These are phyloP conservation scores for Tylopilus sp. DNA, from an alignment of 1,284 basidiomycete genomes.

Conservation along the genomic window DNA sequence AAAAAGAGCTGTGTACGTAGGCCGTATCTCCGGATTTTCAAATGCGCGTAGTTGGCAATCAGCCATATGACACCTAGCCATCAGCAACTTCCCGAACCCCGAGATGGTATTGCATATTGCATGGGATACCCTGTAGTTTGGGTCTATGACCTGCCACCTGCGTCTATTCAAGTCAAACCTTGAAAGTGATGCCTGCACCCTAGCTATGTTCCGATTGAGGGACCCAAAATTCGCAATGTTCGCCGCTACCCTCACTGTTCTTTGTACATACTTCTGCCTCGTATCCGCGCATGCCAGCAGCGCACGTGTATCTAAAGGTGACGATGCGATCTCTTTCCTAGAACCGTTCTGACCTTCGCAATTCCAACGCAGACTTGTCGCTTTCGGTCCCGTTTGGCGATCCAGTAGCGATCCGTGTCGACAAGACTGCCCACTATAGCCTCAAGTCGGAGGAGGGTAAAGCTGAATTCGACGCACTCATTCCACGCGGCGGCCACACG, in stretches of 20 bases:
- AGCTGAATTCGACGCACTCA: slow-evolving; percentile 17
- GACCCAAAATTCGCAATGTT: not conserved
- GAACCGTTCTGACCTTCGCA: not conserved
- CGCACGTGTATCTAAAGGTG: slow-evolving; percentile 3
- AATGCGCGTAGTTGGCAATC: no score
- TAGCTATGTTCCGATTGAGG: no score
- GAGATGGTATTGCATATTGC: no score
- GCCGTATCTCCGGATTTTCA: no score
- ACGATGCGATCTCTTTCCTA: not conserved
- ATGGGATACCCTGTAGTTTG: no score
- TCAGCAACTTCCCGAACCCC: no score
- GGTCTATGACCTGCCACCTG: no score
- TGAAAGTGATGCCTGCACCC: no score
- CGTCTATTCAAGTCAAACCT: no score
- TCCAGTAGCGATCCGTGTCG: slow-evolving; percentile 16
- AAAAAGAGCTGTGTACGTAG: no score
- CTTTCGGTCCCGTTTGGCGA: slow-evolving; percentile 12
- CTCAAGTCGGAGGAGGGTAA: slow-evolving; percentile 14
- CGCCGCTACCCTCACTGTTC: not conserved
- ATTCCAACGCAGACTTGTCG: slow-evolving; percentile 7
- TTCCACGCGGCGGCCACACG: slow-evolving; percentile 14
- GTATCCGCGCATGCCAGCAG: not conserved
- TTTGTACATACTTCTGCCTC: slow-evolving; percentile 1
- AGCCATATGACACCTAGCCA: no score
- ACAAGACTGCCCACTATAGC: slow-evolving; percentile 14